Evolutionary conservation across 139 green algal species (phyloP).

Genomic region (Chlamydomonas eustigma): DNA sequence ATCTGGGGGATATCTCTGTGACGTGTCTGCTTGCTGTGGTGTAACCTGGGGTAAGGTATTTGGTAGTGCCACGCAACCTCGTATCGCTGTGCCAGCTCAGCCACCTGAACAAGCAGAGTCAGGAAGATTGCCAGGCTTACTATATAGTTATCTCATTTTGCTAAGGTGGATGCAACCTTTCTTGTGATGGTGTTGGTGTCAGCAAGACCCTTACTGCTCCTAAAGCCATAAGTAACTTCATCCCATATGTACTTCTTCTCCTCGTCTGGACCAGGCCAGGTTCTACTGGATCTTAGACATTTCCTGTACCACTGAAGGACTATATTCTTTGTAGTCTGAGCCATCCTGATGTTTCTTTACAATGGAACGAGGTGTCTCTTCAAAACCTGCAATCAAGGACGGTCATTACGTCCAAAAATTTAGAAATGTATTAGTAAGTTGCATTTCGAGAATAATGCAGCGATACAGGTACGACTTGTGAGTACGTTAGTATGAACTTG

Average conservation of each 20-base stretch:
- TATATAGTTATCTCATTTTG: neutral
- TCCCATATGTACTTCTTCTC: neutral
- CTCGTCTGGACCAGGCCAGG: neutral
- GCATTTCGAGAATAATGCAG: too few relatives aligned
- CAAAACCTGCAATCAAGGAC: too few relatives aligned
- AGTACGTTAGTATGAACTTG: too few relatives aligned
- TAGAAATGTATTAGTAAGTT: too few relatives aligned
- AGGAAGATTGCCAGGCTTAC: neutral
- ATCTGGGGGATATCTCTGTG: neutral
- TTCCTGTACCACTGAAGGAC: neutral
- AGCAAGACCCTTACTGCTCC: neutral
- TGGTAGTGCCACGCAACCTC: constrained; percentile 34
- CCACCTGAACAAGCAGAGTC: constrained; percentile 17
- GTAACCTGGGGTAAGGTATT: constrained; percentile 27
- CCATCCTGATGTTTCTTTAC: too few relatives aligned
- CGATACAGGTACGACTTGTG: too few relatives aligned
- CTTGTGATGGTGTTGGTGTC: neutral
- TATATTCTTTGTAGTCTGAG: too few relatives aligned
- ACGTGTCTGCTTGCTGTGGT: constrained; percentile 10
- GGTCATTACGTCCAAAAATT: too few relatives aligned
- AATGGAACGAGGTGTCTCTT: too few relatives aligned
- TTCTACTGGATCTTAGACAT: neutral
- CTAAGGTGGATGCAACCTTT: neutral
- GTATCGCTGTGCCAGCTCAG: constrained; percentile 19
- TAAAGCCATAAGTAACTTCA: neutral